Evolutionary conservation across 257 asterid species (phyloP), one percentile per base, ranked within the genome.

Genomic region (Mentha longifolia): DNA sequence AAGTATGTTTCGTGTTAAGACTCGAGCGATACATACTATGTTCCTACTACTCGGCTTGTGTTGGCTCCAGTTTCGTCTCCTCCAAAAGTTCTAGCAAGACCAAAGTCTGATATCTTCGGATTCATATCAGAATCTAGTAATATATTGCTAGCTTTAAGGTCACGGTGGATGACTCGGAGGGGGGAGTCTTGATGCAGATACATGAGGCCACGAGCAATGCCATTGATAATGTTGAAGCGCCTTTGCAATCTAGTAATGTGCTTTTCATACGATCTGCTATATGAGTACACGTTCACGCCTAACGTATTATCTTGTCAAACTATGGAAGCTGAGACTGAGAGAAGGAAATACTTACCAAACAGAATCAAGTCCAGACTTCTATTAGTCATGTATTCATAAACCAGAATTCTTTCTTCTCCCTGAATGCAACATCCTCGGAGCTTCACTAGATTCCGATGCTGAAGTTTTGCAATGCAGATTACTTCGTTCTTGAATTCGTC

Each of bases 381-480:
- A 45, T 78, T 69, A 9, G 66, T 61, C 77, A 73, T 72, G 46
- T 72, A 78, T 49, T 80, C 85, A 8, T 80, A 83, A 16, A 80
- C 49, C 19, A 83, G 65, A 70, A 77, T 81, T 14, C 37, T 56
- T 55, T 85, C 83, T 2, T 67, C 71, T 42, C 82, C 82, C 9
- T 63, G 50, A 15, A 73, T 70, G 81, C 85, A 79, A 37, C 81
- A 79, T 49, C 89, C 86, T 6, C 79, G 37, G 31, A 84, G 83
- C 51, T 47, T 79, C 55, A 82, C 89, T 0, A 84, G 86, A 67
- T 84, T 84, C 3, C 88, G 72, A 41, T 84, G 88, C 59, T 84
- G 88, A 52, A 81, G 84, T 57, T 78, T 84, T 6, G 84, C 81
- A n/a, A 79, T 64, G 8, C 74, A 68, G 2, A 74, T 61, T 2